phyloP scores from a whole-genome alignment of 305 asterid species.

The Nicotiana rustica region DNA sequence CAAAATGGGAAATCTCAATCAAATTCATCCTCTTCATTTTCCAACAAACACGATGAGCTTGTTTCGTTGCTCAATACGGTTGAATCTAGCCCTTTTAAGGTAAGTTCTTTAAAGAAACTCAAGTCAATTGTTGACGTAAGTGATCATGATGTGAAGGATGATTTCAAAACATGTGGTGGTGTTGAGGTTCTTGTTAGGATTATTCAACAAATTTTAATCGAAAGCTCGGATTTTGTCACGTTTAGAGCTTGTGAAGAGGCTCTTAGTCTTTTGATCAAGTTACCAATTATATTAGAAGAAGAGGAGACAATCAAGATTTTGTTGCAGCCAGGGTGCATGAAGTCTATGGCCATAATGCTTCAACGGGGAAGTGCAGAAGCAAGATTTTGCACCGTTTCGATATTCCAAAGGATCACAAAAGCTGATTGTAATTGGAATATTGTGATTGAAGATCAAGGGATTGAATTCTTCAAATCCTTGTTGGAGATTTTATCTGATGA shows the following conservation, averaged over 20 bases:
- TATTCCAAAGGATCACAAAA: conserved; percentile 53
- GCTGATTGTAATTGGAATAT: conserved; percentile 56
- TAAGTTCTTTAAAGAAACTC: conserved; percentile 50
- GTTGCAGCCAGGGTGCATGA: conserved; percentile 60
- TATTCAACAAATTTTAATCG: conserved; percentile 58
- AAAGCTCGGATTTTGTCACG: conserved; percentile 57
- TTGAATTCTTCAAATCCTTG: conserved; percentile 77
- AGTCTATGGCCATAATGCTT: conserved; percentile 66
- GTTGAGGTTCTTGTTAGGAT: conserved; percentile 62
- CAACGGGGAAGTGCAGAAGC: conserved; percentile 81
- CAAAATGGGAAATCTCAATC: conserved; percentile 41
- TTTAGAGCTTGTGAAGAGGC: conserved; percentile 91
- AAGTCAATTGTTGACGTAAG: conserved; percentile 42
- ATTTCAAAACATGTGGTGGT: conserved; percentile 64
- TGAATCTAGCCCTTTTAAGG: conserved; percentile 57
- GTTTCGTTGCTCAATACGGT: conserved; percentile 50
- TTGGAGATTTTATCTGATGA: conserved; percentile 77
- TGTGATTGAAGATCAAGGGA: conserved; percentile 61
- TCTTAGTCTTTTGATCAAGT: conserved; percentile 50
- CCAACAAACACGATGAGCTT: conserved; percentile 53
- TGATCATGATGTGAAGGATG: conserved; percentile 40
- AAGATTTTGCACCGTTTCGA: conserved; percentile 57
- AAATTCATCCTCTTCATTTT: neutral
- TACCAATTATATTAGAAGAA: conserved; percentile 51
- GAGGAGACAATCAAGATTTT: conserved; percentile 51